Percentiles rank a stretch among this genome's conserved stretches.
phyloP scores from a whole-genome alignment of 2,329 filamentous ascomycete species.

The Aspergillus oerlinghausenensis region DNA sequence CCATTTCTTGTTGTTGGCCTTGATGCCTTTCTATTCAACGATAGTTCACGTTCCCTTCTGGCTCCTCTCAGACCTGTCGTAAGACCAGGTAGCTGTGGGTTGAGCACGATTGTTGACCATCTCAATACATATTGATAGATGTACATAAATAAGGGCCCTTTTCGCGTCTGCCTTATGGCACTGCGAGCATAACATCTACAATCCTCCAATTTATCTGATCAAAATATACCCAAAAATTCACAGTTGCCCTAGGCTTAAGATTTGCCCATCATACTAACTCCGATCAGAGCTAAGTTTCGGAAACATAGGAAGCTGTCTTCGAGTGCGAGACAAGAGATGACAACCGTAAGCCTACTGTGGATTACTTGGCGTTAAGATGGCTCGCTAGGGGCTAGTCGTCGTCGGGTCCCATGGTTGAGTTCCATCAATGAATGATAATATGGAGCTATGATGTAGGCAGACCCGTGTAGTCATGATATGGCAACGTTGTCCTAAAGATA shows the following conservation, averaged over 20 bases:
- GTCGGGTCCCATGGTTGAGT: background rate
- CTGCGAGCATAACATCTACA: background rate
- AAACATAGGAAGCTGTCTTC: background rate
- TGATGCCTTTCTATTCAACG: background rate
- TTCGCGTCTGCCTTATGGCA: background rate
- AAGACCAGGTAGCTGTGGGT: background rate
- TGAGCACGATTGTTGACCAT: conserved; percentile 8
- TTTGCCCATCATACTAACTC: too few relatives aligned
- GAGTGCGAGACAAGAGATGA: background rate
- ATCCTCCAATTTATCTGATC: background rate
- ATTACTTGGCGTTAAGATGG: background rate
- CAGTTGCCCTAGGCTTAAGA: background rate
- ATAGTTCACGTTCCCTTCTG: conserved; percentile 5
- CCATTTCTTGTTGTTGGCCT: conserved; percentile 14
- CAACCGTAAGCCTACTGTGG: background rate
- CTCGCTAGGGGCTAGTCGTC: background rate
- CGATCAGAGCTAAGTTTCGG: background rate
- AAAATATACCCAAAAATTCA: background rate
- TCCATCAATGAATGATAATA: background rate
- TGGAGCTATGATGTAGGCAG: background rate
- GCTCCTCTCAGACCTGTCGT: background rate
- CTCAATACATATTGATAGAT: conserved; percentile 26
- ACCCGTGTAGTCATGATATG: background rate
- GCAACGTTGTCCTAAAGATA: background rate
- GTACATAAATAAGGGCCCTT: conserved; percentile 22